Base-by-base conservation (phyloP, 192 early-diverging fungal species). In the Rhizoclosmatium globosum region DNA sequence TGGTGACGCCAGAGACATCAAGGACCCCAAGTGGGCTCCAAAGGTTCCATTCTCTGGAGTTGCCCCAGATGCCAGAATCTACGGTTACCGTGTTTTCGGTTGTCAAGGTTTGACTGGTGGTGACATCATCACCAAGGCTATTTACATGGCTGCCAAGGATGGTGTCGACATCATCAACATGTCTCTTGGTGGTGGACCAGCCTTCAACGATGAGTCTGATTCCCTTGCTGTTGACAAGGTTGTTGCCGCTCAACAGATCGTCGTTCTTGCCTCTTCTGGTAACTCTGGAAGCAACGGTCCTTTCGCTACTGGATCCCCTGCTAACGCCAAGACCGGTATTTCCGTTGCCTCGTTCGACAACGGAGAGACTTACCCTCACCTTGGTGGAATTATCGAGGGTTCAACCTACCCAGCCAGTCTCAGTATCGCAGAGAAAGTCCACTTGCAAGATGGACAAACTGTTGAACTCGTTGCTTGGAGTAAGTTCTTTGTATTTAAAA, bases 141-240 rank as follows among this genome's bases (percentile, higher is more conserved):
- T 98, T 81, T 84, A 91, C 79, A 79, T 79, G 9, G 96, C 95
- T 6, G 85, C 88, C 62, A 76, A 79, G 3, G 94, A 94, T 66
- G 85, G 90, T 0, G 87, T 92, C 82, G 89, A 98, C 74, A 79
- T 98, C 64, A 92, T 98, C 79, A 96, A 93, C 85, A 86, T 97
- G 77, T 94, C 92, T 64, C 82, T 97, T 67, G 96, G 95, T 68
- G 78, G 70, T 73, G 92, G 88, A 4, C 83, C 87, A 19, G 85
- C 83, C 74, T 86, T 85, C 45, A 90, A 88, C 89, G 85, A 83
- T 68, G 92, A 93, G 47, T 85, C 89, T 47, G 86, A 92, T 15
- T 74, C 90, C 2, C 81, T 88, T 15, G 88, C 93, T 1, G 89
- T 91, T 48, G 21, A 62, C 7, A 85, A 90, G 39, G 74, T 75